Percentiles rank a stretch among this genome's conserved stretches.
phyloP scores from a whole-genome alignment of 2,329 filamentous ascomycete species.

The Cladorrhinum sp. region DNA sequence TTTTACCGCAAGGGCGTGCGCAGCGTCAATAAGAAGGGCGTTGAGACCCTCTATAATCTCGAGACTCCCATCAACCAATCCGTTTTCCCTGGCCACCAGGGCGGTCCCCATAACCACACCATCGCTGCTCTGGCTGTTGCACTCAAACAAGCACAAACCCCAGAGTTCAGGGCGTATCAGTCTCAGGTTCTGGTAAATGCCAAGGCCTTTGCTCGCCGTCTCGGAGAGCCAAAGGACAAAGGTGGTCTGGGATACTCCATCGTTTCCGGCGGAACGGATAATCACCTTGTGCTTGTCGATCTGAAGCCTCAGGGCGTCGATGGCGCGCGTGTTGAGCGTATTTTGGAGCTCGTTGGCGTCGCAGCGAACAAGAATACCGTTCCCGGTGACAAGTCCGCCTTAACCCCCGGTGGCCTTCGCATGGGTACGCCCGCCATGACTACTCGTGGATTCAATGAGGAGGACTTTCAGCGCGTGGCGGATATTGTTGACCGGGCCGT shows the following conservation, averaged over 20 bases:
- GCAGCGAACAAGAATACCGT: conserved; percentile 99
- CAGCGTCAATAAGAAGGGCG: conserved; percentile 78
- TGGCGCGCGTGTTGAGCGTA: conserved; percentile 82
- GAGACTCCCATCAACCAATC: conserved; percentile 92
- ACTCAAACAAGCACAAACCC: conserved; percentile 84
- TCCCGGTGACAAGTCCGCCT: conserved; percentile 87
- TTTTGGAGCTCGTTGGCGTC: conserved; percentile 88
- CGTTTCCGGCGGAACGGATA: conserved; percentile 93
- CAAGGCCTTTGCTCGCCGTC: conserved; percentile 72
- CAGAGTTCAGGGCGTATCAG: conserved; percentile 92
- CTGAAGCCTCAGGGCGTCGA: conserved; percentile 86
- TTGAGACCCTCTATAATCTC: conserved; percentile 83
- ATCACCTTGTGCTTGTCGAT: conserved; percentile 91
- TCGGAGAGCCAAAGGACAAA: conserved; percentile 67
- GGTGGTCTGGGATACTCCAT: conserved; percentile 81
- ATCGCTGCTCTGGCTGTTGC: conserved; percentile 94
- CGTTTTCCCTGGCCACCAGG: conserved; percentile 97
- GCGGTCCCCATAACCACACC: conserved; percentile 97
- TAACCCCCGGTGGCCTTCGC: conserved; percentile 88
- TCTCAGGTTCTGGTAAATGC: conserved; percentile 86
- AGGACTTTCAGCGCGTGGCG: conserved; percentile 83
- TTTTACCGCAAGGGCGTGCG: conserved; percentile 95
- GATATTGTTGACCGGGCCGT: conserved; percentile 84
- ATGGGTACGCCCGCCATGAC: conserved; percentile 98
- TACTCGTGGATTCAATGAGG: conserved; percentile 83